Conservation (phyloP, 2,329 filamentous ascomycete species). For the Penicillium verrucosum region DNA sequence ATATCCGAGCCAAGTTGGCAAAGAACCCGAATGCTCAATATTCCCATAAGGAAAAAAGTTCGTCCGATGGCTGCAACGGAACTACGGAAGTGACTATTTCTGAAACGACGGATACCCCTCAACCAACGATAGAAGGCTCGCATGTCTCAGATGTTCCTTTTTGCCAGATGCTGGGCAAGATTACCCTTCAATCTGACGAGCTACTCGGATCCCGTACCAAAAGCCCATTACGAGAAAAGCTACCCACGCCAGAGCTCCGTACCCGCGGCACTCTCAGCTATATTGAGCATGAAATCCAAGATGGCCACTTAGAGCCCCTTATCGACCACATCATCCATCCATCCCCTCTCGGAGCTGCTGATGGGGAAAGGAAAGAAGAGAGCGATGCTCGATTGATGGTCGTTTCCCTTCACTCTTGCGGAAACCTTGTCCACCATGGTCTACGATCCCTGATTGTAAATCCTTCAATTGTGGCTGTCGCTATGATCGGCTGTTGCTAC, state of each 20-base stretch:
- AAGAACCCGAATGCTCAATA: slow-evolving; percentile 69
- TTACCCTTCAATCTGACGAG: slow-evolving; percentile 31
- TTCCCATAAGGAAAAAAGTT: slow-evolving; percentile 74
- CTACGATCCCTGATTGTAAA: slow-evolving; percentile 83
- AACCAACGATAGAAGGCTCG: slow-evolving; percentile 5
- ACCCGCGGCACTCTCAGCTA: slow-evolving; percentile 37
- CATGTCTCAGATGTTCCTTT: slow-evolving; percentile 21
- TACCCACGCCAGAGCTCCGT: slow-evolving; percentile 15
- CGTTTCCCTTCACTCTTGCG: slow-evolving; percentile 93
- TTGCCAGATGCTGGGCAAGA: slow-evolving; percentile 35
- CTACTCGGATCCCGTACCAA: slow-evolving; percentile 10
- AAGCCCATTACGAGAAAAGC: slow-evolving; percentile 6
- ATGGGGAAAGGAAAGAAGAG: slow-evolving; percentile 2
- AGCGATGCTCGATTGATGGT: slow-evolving; percentile 63
- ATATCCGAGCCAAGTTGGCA: slow-evolving; percentile 73
- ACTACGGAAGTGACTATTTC: slow-evolving; percentile 1
- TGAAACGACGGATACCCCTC: slow-evolving; percentile 1
- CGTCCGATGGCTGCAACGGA: slow-evolving; percentile 20
- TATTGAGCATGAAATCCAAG: slow-evolving; percentile 42
- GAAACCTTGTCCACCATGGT: slow-evolving; percentile 90
- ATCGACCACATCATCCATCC: slow-evolving; percentile 32
- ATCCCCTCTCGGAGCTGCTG: not conserved
- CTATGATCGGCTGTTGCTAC: slow-evolving; percentile 97
- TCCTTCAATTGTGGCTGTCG: slow-evolving; percentile 76
- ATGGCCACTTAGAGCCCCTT: slow-evolving; percentile 39